These are phyloP conservation scores for Fusarium caatingaense DNA, from an alignment of 2,329 filamentous ascomycete genomes.

Conservation along the genomic window DNA sequence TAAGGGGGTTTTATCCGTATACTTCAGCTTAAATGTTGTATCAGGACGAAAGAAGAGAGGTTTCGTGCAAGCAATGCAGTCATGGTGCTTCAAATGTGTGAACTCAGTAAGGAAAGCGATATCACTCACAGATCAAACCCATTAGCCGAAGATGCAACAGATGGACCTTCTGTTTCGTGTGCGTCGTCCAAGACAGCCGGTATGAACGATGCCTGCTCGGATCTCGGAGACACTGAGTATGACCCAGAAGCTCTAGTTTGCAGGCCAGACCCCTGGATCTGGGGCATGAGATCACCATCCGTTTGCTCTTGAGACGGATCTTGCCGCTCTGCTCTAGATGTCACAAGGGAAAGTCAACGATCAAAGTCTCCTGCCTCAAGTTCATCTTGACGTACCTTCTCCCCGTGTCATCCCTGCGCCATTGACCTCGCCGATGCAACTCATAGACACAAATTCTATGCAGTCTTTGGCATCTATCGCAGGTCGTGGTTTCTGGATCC, in stretches of 20 bases:
- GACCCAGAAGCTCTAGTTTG: neutral
- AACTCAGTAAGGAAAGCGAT: neutral
- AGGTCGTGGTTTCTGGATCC: neutral
- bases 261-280: neutral
- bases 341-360: neutral
- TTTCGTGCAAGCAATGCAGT: neutral
- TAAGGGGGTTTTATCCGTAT: neutral
- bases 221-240: neutral
- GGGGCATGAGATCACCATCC: neutral
- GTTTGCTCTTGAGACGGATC: neutral
- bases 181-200: fast-evolving
- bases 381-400: neutral
- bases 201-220: neutral
- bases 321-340: neutral
- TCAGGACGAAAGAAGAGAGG: neutral
- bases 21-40: neutral
- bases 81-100: neutral
- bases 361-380: neutral
- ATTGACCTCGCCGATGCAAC: neutral
- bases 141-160: fast-evolving
- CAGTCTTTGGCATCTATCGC: conserved; percentile 3
- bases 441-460: conserved; percentile 6
- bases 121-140: neutral
- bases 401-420: neutral
- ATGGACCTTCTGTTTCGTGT: neutral